A percentile compares a stretch with the other conserved stretches of the same genome.
These are phyloP conservation scores for Raphanus raphanistrum DNA, from an alignment of 345 rosid species.

Conservation along the genomic window DNA sequence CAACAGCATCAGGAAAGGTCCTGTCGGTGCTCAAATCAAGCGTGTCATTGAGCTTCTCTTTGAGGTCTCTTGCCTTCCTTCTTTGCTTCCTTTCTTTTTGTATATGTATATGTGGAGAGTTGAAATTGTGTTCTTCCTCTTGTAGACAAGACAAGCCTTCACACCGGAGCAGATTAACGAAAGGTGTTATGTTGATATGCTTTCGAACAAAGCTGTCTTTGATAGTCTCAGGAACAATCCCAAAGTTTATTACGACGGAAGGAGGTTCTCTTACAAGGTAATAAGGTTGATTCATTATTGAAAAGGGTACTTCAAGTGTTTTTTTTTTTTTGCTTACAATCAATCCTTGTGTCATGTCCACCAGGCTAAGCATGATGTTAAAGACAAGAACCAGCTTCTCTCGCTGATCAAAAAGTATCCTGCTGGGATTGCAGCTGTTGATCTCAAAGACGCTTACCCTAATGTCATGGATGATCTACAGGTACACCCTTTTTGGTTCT, in stretches of 20 bases:
- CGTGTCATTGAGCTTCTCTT: constrained; percentile 73
- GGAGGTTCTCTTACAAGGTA: constrained; percentile 86
- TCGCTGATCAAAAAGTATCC: constrained; percentile 52
- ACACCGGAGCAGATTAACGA: constrained; percentile 89
- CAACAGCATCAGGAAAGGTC: constrained; percentile 62
- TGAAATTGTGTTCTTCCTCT: background rate
- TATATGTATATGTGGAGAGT: background rate
- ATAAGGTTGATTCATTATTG: background rate
- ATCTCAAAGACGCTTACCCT: constrained; percentile 88
- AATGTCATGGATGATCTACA: constrained; percentile 79
- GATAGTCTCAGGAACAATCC: constrained; percentile 76
- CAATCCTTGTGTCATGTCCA: background rate
- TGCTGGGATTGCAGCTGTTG: constrained; percentile 72
- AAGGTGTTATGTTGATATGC: constrained; percentile 63
- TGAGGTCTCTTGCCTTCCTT: constrained; percentile 42
- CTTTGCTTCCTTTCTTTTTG: background rate
- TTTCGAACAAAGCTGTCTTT: constrained; percentile 76
- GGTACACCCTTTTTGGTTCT: constrained; percentile 39
- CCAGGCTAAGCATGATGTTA: constrained; percentile 77
- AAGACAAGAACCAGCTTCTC: constrained; percentile 64
- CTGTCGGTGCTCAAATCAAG: constrained; percentile 89
- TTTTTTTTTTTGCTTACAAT: constrained; percentile 5
- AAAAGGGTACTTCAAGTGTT: background rate
- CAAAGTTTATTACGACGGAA: constrained; percentile 76
- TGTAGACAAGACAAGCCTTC: constrained; percentile 66